Conservation (phyloP, 139 green algal genomes). For the Coelastrella sp. region DNA sequence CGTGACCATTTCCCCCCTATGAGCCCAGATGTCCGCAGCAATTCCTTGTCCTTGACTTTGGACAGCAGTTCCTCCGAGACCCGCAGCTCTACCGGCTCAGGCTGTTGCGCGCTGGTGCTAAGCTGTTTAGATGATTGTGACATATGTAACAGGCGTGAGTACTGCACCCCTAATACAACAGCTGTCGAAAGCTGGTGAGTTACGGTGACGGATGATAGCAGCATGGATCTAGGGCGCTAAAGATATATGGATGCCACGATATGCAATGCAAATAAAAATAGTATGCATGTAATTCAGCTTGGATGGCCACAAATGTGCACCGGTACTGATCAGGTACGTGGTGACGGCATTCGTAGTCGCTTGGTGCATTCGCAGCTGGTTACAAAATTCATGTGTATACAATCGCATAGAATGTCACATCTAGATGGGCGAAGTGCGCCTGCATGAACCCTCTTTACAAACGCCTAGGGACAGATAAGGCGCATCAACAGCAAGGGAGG, state of each 20-base stretch:
- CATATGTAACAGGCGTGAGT: background rate
- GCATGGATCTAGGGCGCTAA: background rate
- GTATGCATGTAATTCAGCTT: background rate
- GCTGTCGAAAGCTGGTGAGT: background rate
- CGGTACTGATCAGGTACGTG: background rate
- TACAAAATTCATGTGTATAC: no score
- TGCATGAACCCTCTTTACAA: no score
- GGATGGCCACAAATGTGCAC: background rate
- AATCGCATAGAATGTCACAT: no score
- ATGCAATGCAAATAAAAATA: background rate
- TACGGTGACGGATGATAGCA: background rate
- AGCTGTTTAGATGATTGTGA: background rate
- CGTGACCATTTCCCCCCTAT: conserved; percentile 71
- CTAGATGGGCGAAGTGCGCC: no score
- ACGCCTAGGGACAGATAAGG: no score
- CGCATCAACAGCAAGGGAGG: no score
- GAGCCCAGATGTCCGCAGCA: conserved; percentile 62
- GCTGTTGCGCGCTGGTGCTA: conserved; percentile 21
- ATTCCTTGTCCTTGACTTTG: conserved; percentile 60
- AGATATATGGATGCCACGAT: no score
- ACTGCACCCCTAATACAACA: background rate
- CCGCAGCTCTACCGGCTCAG: conserved; percentile 22
- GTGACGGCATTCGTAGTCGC: background rate
- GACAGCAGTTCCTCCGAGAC: conserved; percentile 49
- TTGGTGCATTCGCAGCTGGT: background rate